Evolutionary conservation across 75 land plant species (phyloP), one percentile per base, ranked within the genome.

Genomic region (Isoetes taiwanensis): DNA sequence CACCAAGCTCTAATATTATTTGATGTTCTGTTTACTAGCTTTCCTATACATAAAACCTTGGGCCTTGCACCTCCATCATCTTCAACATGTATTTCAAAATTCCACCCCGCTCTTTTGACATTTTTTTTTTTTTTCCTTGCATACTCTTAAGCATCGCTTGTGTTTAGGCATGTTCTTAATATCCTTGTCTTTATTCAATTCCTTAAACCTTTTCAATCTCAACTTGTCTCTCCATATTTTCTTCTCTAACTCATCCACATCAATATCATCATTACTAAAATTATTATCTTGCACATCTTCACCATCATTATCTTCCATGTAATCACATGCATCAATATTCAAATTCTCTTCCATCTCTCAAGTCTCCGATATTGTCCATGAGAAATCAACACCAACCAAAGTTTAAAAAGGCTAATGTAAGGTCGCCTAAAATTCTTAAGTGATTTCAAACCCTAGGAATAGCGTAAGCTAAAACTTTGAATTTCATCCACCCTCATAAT

Each of bases 41-140:
- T 46, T 46, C 12, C 50, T 23, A 46, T 46, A 46, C 21, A 46
- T 23, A 23, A 46, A 46, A 19, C 50, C 50, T 19, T 46, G 50
- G n/a, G 50, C 50, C 16, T 46, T 46, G 50, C 50, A 46, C 50
- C 50, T 46, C 50, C 50, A 46, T 46, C 50, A 46, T 46, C 50
- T 46, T 46, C 21, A 46, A 23, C 50, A 46, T 46, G 50, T 46
- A 46, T n/a, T 46, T 46, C 21, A 46, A 23, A n/a, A 46, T 46
- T 23, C 50, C 50, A 23, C 25, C 50, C 19, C 25, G 50, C 21
- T 19, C 50, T 46, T 23, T 19, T 23, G 50, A 46, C 50, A 46
- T 46, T 23, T 46, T 46, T 23, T 46, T 46, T 23, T 23, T 5
- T n/a, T n/a, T n/a, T n/a, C 50, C 50, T 5, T 6, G 50, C 50